These are phyloP conservation scores for Apiospora koreana DNA, from an alignment of 2,329 filamentous ascomycete species.

Conservation along the genomic window DNA sequence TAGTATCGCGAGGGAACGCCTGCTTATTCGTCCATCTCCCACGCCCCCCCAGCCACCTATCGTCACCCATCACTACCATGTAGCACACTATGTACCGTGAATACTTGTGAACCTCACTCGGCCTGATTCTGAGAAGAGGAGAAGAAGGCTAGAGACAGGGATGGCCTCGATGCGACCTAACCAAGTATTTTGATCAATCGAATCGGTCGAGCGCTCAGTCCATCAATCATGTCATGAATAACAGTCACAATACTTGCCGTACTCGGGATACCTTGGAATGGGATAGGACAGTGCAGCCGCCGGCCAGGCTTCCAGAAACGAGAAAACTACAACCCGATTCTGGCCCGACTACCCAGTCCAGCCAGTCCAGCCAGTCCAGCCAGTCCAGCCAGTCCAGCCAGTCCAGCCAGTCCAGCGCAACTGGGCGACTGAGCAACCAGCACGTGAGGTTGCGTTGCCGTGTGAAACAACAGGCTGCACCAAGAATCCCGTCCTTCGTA, in stretches of 20 bases:
- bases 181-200: not conserved
- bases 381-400: too few species aligned
- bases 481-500: not conserved
- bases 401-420: too few species aligned
- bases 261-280: not conserved
- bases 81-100: not conserved
- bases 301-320: not conserved
- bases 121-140: not conserved
- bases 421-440: not conserved
- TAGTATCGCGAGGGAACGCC: not conserved
- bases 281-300: not conserved
- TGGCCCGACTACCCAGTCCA: not conserved
- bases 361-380: too few species aligned
- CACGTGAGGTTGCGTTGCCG: constrained; percentile 2
- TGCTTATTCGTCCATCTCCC: constrained; percentile 8
- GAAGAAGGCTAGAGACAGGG: not conserved
- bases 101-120: constrained; percentile 5
- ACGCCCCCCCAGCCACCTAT: constrained; percentile 7
- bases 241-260: not conserved
- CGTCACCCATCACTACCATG: not conserved
- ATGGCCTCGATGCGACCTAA: constrained; percentile 9
- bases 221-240: not conserved
- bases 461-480: constrained; percentile 7
- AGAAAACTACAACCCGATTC: not conserved
- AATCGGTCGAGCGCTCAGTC: not conserved